Evolutionary conservation across 31 red algal genomes (phyloP).

Genomic region (Odonthalia washingtoniensis): DNA sequence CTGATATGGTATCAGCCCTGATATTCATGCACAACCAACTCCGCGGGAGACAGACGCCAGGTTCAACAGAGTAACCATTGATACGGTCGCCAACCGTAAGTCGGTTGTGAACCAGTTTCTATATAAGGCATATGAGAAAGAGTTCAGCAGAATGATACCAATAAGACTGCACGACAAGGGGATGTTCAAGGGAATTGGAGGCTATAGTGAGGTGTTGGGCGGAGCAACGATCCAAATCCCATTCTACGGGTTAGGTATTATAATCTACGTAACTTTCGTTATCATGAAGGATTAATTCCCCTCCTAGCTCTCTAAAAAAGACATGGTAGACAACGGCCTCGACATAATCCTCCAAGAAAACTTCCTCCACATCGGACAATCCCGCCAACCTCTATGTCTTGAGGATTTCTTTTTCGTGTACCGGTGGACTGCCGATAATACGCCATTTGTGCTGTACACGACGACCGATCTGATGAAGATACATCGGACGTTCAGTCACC

Average conservation of each 20-base stretch:
- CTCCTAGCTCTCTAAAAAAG: not conserved
- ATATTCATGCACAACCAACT: too few relatives aligned
- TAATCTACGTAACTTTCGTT: not conserved
- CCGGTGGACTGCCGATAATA: not conserved
- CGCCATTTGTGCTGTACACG: not conserved
- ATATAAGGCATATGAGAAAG: too few relatives aligned
- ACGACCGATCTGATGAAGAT: not conserved
- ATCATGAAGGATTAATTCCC: not conserved
- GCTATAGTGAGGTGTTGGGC: not conserved
- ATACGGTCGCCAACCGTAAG: too few relatives aligned
- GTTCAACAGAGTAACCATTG: too few relatives aligned
- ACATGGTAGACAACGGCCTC: not conserved
- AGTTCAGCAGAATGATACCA: too few relatives aligned
- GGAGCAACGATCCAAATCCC: not conserved
- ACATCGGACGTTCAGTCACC: not conserved
- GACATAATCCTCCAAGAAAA: not conserved
- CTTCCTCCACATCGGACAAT: not conserved
- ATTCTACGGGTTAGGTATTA: not conserved
- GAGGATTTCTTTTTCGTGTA: not conserved
- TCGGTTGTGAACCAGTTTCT: too few relatives aligned
- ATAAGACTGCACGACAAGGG: too few relatives aligned
- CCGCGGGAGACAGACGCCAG: too few relatives aligned
- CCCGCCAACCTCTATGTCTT: not conserved
- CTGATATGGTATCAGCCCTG: too few relatives aligned
- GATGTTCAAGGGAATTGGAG: not conserved